Percentiles rank a stretch among this genome's conserved stretches.
Evolutionary conservation across 2,329 filamentous ascomycete species (phyloP).

Genomic region (Cytospora paraplurivora): DNA sequence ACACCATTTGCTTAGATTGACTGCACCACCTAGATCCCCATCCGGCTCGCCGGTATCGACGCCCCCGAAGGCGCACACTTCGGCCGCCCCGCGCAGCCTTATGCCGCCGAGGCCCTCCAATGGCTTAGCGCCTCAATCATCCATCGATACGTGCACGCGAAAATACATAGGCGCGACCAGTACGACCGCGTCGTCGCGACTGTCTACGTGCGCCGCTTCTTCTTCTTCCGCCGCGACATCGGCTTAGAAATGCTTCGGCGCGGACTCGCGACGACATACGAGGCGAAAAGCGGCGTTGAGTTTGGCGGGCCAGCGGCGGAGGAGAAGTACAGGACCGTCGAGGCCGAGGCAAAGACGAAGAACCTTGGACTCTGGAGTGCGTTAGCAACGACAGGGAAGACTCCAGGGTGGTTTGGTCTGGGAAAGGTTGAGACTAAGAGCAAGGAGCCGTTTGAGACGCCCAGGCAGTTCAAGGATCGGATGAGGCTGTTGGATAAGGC

Average conservation of each 20-base stretch:
- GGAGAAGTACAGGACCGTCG: slow-evolving; percentile 64
- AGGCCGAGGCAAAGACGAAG: slow-evolving; percentile 65
- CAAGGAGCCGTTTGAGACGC: slow-evolving; percentile 66
- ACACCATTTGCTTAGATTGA: not conserved
- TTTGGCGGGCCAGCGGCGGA: slow-evolving; percentile 72
- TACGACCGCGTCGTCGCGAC: slow-evolving; percentile 90
- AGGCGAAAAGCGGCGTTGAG: slow-evolving; percentile 86
- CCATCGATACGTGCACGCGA: slow-evolving; percentile 74
- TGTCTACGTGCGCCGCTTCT: slow-evolving; percentile 69
- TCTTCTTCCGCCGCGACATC: slow-evolving; percentile 74
- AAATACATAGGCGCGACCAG: slow-evolving; percentile 83
- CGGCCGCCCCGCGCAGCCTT: slow-evolving; percentile 83
- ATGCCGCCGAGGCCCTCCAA: slow-evolving; percentile 73
- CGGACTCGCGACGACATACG: slow-evolving; percentile 88
- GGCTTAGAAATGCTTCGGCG: slow-evolving; percentile 85
- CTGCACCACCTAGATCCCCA: slow-evolving; percentile 64
- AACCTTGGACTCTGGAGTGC: slow-evolving; percentile 72
- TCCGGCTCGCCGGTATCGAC: slow-evolving; percentile 89
- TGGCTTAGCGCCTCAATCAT: slow-evolving; percentile 78
- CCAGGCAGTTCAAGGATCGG: slow-evolving; percentile 79
- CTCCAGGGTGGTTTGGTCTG: slow-evolving; percentile 42
- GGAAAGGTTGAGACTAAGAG: slow-evolving; percentile 23
- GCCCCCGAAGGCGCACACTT: slow-evolving; percentile 94
- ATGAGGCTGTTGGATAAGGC: slow-evolving; percentile 38
- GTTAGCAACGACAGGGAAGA: slow-evolving; percentile 48